Percentiles rank a stretch among this genome's conserved stretches.
Evolutionary conservation across 1,284 basidiomycete species (phyloP).

Genomic region (Trichosporon faecale): DNA sequence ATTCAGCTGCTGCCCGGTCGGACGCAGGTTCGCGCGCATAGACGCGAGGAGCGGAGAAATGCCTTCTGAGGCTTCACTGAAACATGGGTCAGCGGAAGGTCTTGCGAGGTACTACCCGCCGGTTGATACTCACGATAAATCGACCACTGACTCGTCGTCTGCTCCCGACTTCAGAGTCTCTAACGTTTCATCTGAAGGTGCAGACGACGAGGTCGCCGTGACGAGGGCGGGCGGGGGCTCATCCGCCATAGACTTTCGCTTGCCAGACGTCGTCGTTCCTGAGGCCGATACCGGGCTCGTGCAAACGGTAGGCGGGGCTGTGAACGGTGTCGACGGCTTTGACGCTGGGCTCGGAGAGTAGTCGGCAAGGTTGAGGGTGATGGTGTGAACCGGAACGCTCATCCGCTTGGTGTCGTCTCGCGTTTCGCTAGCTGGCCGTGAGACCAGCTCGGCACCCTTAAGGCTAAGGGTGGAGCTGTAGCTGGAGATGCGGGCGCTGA

Average conservation of each 20-base stretch:
- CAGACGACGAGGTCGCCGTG: not conserved
- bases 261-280: constrained; percentile 1
- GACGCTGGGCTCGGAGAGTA: constrained; percentile 28
- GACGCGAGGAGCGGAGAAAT: constrained; percentile 30
- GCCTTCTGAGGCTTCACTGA: constrained; percentile 20
- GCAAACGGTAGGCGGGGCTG: not conserved
- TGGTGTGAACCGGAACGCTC: constrained; percentile 36
- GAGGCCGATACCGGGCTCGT: constrained; percentile 4
- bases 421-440: constrained; percentile 35
- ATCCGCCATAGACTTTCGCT: constrained; percentile 15
- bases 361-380: constrained; percentile 46
- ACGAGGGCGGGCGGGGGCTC: not conserved
- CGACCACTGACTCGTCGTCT: constrained; percentile 15
- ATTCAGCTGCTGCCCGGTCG: constrained; percentile 26
- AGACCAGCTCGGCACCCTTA: constrained; percentile 20
- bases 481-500: constrained; percentile 22
- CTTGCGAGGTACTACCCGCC: not conserved
- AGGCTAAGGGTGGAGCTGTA: constrained; percentile 24
- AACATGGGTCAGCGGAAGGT: constrained; percentile 11
- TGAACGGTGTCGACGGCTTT: not conserved
- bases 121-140: constrained; percentile 19
- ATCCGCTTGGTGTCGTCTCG: constrained; percentile 31
- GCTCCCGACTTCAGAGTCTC: constrained; percentile 4
- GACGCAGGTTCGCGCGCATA: constrained; percentile 34
- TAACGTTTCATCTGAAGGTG: not conserved